Percentiles rank a stretch among this genome's conserved stretches.
phyloP scores from a whole-genome alignment of 805 yeast genomes.

The Groenewaldozyma salmanticensis region DNA sequence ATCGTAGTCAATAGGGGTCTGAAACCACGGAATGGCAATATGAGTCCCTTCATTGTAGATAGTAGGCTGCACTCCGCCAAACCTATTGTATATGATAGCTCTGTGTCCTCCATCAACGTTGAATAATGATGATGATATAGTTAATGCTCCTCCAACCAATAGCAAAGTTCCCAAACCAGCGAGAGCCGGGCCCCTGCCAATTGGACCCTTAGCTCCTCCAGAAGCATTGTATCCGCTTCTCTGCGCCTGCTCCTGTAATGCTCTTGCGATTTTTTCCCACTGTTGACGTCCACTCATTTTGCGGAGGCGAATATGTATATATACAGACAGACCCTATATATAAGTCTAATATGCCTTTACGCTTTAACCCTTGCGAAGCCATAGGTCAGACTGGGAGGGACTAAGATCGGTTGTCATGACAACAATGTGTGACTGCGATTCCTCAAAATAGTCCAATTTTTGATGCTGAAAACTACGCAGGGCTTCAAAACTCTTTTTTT shows the following conservation, averaged over 20 bases:
- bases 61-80: conserved; percentile 72
- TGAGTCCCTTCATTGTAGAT: conserved; percentile 94
- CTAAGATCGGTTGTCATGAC: too few species aligned
- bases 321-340: too few species aligned
- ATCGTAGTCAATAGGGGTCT: conserved; percentile 85
- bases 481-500: too few species aligned
- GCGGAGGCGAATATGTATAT: not conserved
- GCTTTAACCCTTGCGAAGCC: too few species aligned
- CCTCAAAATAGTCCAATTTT: too few species aligned
- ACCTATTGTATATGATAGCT: conserved; percentile 85
- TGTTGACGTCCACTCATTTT: conserved; percentile 14
- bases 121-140: conserved; percentile 50
- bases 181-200: conserved; percentile 34
- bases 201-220: conserved; percentile 35
- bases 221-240: conserved; percentile 16
- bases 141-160: conserved; percentile 47
- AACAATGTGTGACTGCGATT: too few species aligned
- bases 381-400: too few species aligned
- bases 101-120: conserved; percentile 99
- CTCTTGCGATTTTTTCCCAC: conserved; percentile 16
- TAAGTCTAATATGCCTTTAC: too few species aligned
- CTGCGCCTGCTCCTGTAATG: conserved; percentile 17
- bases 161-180: conserved; percentile 57
- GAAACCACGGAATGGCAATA: conserved; percentile 87
- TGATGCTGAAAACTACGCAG: too few species aligned